These are phyloP conservation scores for Scutellaria baicalensis DNA, from an alignment of 257 asterid genomes.

Conservation along the genomic window DNA sequence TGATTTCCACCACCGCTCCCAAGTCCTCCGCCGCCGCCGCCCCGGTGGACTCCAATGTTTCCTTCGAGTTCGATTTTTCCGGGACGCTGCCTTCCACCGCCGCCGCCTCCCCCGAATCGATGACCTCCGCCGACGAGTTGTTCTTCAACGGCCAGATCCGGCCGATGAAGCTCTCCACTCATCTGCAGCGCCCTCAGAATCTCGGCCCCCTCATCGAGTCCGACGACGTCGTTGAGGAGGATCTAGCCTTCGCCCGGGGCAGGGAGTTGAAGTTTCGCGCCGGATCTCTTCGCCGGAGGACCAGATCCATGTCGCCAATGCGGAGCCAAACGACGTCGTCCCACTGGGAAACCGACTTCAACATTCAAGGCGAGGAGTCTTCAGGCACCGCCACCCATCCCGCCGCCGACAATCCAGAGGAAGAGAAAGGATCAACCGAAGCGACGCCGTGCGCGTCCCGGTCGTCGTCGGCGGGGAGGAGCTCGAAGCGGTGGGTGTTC, in stretches of 20 bases:
- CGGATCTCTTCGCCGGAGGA: slow-evolving; percentile 66
- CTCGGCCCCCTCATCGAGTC: slow-evolving; percentile 49
- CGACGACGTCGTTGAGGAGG: slow-evolving; percentile 28
- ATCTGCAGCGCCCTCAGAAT: slow-evolving; percentile 52
- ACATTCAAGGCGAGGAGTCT: background rate
- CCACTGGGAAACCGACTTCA: slow-evolving; percentile 22
- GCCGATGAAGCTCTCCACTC: slow-evolving; percentile 69
- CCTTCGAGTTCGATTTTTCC: slow-evolving; percentile 67
- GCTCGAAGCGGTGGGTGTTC: slow-evolving; percentile 72
- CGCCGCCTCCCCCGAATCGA: slow-evolving; percentile 32
- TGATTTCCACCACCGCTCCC: slow-evolving; percentile 29
- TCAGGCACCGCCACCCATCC: background rate
- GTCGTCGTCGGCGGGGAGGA: slow-evolving; percentile 78
- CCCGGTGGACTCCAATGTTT: slow-evolving; percentile 1
- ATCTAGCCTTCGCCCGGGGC: slow-evolving; percentile 30
- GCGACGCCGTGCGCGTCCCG: slow-evolving; percentile 57
- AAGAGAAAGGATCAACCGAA: slow-evolving; percentile 6
- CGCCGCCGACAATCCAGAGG: background rate
- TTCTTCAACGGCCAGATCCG: slow-evolving; percentile 93
- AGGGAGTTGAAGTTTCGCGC: slow-evolving; percentile 52
- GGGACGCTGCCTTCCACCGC: slow-evolving; percentile 34
- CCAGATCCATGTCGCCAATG: slow-evolving; percentile 85
- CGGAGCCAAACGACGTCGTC: slow-evolving; percentile 30
- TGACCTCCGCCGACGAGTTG: slow-evolving; percentile 87
- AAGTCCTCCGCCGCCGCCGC: slow-evolving; percentile 15